A percentile compares a stretch with the other conserved stretches of the same genome.
Conservation (phyloP, 148 eudicot species). For the Amaranthus hypochondriacus region DNA sequence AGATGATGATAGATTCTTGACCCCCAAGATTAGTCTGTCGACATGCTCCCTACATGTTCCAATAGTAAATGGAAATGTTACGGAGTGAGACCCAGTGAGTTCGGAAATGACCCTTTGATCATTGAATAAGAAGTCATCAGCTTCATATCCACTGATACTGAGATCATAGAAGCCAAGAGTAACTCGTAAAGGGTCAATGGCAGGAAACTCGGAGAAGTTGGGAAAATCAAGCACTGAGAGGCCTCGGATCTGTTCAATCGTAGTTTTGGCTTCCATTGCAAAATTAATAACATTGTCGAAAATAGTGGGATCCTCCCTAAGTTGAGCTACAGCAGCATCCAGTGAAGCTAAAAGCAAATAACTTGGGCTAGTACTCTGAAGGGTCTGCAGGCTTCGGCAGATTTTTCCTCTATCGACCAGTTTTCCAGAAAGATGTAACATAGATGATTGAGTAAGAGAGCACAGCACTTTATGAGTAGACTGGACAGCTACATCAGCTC, state of each 20-base stretch:
- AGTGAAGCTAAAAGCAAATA: conserved; percentile 63
- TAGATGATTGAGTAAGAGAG: conserved; percentile 78
- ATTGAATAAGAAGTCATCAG: conserved; percentile 26
- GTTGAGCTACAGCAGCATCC: conserved; percentile 66
- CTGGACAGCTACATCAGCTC: conserved; percentile 65
- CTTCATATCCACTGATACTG: conserved; percentile 15
- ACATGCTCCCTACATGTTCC: conserved; percentile 58
- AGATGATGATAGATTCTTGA: conserved; percentile 41
- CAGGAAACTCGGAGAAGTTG: not conserved
- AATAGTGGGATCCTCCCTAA: conserved; percentile 33
- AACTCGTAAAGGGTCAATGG: conserved; percentile 54
- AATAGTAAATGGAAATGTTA: conserved; percentile 50
- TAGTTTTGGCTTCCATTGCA: conserved; percentile 40
- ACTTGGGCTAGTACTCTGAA: conserved; percentile 76
- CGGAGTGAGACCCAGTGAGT: conserved; percentile 42
- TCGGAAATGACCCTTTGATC: conserved; percentile 45
- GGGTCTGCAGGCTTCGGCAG: conserved; percentile 59
- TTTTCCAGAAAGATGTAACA: conserved; percentile 58
- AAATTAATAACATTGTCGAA: conserved; percentile 42
- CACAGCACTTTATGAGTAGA: conserved; percentile 82
- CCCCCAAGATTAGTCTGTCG: conserved; percentile 45
- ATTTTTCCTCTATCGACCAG: conserved; percentile 48
- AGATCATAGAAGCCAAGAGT: conserved; percentile 37
- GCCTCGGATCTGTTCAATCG: conserved; percentile 42
- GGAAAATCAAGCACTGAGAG: conserved; percentile 43